phyloP scores from a whole-genome alignment of 2,329 filamentous ascomycete species.

The Fonsecaea multimorphosa region DNA sequence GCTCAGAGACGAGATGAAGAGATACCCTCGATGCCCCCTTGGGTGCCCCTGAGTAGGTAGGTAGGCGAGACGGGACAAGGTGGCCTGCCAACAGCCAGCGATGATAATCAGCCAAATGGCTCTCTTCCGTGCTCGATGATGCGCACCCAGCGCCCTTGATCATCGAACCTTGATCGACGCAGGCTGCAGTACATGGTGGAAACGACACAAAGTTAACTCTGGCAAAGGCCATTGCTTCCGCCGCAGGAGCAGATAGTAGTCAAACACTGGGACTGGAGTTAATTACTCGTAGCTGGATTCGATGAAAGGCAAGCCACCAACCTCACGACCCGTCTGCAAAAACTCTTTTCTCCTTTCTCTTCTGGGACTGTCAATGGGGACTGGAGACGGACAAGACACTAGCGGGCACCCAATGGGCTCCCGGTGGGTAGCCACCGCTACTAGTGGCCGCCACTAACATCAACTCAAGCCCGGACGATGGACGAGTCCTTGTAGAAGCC shows the following conservation, averaged over 20 bases:
- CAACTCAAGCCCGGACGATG: neutral
- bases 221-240: neutral
- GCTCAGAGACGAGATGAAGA: constrained; percentile 6
- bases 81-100: neutral
- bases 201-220: neutral
- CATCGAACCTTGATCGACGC: neutral
- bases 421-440: neutral
- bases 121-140: neutral
- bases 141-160: neutral
- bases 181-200: neutral
- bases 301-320: neutral
- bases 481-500: neutral
- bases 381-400: constrained; percentile 1
- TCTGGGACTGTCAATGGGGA: constrained; percentile 4
- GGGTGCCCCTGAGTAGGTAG: neutral
- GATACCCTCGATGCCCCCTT: too few relatives aligned
- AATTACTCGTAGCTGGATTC: neutral
- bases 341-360: constrained; percentile 7
- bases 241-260: neutral
- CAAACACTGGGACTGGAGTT: constrained; percentile 3
- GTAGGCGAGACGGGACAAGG: neutral
- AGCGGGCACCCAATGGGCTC: neutral
- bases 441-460: constrained; percentile 8
- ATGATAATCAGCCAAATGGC: neutral
- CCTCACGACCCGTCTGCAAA: neutral